Base-by-base conservation (phyloP, 2,329 filamentous ascomycete species). In the Trichothecium roseum region DNA sequence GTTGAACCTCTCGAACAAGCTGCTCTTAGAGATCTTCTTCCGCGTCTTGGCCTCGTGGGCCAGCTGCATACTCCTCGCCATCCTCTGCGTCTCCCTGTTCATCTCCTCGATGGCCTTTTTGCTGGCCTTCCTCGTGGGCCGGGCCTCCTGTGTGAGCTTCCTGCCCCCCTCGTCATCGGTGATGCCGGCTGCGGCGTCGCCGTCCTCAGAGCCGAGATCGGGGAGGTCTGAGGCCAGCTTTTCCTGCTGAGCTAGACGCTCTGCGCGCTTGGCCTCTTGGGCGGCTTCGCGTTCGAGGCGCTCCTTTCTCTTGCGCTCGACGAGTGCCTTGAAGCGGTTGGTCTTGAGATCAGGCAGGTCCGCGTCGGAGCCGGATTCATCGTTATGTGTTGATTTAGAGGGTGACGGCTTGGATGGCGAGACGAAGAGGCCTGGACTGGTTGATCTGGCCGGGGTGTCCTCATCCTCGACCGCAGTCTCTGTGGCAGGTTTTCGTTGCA, bases 71-170 rank as follows among this genome's bases (percentile, higher is more conserved):
- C 83, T 93, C 45, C 91, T 74, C 45, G 76, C 81, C 62, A 98
- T 75, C 20, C 91, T 78, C 62, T 98, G 91, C 1, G 89, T 95
- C 59, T 98, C 91, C 39, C 86, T 76, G 48, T 83, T 82, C 81
- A 98, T 95, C 46, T 96, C 89, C 53, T 95, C 85, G 29, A 95
- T 56, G 0, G 91, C 91, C 60, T 87, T 95, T 63, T 89, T 96
- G 63, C 88, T 89, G 1, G 91, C 88, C 54, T 91, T 94, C 10
- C 91, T 75, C 8, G 74, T 71, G 5, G 86, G 80, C 4, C 81
- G 76, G 6, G 20, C 67, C 28, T 72, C 64, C 50, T 88, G 83
- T 1, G 81, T 84, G 30, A 91, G 62, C 42, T 66, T 74, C 30
- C 66, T 68, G n/a, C 70, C 79, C 28, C 65, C 72, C 18, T 77